A percentile compares a stretch with the other conserved stretches of the same genome.
Conservation (phyloP, 2,329 filamentous ascomycete genomes). For the Microcyclospora pomicola region DNA sequence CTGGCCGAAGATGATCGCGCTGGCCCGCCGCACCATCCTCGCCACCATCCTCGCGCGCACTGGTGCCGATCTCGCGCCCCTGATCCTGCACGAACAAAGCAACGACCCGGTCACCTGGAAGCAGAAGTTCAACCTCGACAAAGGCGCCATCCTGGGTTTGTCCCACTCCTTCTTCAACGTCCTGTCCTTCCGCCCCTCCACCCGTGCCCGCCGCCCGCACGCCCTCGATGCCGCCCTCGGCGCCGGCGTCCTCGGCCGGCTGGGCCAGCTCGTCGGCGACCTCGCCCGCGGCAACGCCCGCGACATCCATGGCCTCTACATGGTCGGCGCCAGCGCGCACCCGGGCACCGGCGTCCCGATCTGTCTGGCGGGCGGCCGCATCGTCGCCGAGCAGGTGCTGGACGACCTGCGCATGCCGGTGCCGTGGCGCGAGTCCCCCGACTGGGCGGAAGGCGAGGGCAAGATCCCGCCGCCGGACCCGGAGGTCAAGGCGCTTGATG, state of each 20-base stretch:
- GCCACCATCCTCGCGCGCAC: constrained; percentile 47
- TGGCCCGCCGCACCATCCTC: constrained; percentile 48
- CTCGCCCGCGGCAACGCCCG: constrained; percentile 8
- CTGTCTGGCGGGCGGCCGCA: constrained; percentile 53
- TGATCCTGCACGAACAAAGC: constrained; percentile 47
- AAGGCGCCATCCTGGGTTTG: constrained; percentile 59
- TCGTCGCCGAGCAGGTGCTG: constrained; percentile 43
- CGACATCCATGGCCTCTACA: constrained; percentile 44
- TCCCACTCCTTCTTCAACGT: constrained; percentile 64
- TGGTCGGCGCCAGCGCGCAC: constrained; percentile 63
- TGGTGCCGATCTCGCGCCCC: constrained; percentile 36
- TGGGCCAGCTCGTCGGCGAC: constrained; percentile 15
- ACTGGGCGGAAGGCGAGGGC: background rate
- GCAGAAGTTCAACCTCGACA: constrained; percentile 56
- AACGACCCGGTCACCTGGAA: constrained; percentile 56
- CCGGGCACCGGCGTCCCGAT: constrained; percentile 66
- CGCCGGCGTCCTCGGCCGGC: constrained; percentile 11
- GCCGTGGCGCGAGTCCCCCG: constrained; percentile 26
- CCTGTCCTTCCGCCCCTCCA: constrained; percentile 50
- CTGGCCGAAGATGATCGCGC: constrained; percentile 46
- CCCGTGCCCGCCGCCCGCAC: constrained; percentile 39
- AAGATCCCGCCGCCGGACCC: background rate
- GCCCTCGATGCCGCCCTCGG: constrained; percentile 24
- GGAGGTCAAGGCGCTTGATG: background rate
- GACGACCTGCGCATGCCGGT: constrained; percentile 24